Conservation (phyloP, 352 stramenopile genomes). For the Elongisporangium anandrum region DNA sequence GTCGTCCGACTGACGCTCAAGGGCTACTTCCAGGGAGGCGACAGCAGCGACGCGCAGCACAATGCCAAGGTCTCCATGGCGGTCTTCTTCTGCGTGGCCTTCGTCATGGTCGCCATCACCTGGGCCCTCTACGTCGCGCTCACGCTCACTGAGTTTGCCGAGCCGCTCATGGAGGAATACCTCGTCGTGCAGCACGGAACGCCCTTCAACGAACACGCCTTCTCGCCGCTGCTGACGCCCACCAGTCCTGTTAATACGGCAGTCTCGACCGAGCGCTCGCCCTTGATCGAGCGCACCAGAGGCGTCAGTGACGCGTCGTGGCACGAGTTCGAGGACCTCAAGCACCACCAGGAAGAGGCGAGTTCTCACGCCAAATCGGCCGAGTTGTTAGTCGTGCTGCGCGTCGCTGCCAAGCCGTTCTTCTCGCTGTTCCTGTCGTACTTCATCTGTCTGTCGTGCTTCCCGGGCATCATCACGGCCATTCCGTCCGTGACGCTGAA, state of each 20-base stretch:
- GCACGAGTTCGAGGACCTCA: conserved; percentile 14
- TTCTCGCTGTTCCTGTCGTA: conserved; percentile 76
- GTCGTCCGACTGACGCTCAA: conserved; percentile 56
- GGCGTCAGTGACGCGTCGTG: conserved; percentile 1
- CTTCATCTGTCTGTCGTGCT: conserved; percentile 77
- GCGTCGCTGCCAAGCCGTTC: conserved; percentile 62
- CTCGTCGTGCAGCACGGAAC: conserved; percentile 62
- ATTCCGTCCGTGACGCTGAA: conserved; percentile 55
- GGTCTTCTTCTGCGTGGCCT: conserved; percentile 62
- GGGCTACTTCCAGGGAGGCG: conserved; percentile 29
- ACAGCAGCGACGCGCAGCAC: conserved; percentile 13
- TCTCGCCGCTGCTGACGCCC: conserved; percentile 53
- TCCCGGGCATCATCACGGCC: conserved; percentile 70
- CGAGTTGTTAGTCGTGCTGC: conserved; percentile 54
- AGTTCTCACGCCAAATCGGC: conserved; percentile 33
- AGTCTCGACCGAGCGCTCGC: conserved; percentile 2
- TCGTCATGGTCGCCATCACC: conserved; percentile 46
- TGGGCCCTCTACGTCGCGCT: conserved; percentile 51
- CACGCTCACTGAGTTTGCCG: conserved; percentile 47
- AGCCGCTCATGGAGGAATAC: conserved; percentile 66
- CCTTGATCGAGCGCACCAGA: conserved; percentile 28
- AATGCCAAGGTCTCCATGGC: conserved; percentile 43
- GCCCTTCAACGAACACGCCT: conserved; percentile 32
- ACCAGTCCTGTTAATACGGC: conserved; percentile 12
- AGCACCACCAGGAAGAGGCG: conserved; percentile 34